Percentiles rank a stretch among this genome's conserved stretches.
These are phyloP conservation scores for Golubevia pallescens DNA, from an alignment of 1,284 basidiomycete species.

Conservation along the genomic window DNA sequence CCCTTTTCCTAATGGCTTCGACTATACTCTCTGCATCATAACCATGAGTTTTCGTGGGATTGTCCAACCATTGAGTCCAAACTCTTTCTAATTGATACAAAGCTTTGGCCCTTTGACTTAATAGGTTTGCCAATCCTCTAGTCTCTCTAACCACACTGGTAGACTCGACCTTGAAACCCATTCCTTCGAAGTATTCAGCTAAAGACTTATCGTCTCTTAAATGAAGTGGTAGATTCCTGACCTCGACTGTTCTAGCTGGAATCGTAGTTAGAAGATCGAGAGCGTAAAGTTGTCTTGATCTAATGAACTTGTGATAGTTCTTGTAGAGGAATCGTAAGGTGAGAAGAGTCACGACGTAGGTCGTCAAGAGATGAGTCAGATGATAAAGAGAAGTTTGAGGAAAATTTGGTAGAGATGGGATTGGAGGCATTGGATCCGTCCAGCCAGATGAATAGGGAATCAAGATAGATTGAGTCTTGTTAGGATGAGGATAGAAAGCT, in stretches of 20 bases:
- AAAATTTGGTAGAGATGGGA: conserved; percentile 18
- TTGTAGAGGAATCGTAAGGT: conserved; percentile 83
- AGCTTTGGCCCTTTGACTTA: conserved; percentile 79
- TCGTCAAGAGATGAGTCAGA: conserved; percentile 82
- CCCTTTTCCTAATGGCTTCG: conserved; percentile 17
- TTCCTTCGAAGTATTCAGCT: conserved; percentile 88
- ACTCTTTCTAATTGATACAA: conserved; percentile 79
- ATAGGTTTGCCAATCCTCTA: conserved; percentile 73
- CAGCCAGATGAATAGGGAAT: not conserved
- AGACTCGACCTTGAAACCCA: conserved; percentile 76
- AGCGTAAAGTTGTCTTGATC: conserved; percentile 89
- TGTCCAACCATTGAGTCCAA: conserved; percentile 90
- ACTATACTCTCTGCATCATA: conserved; percentile 70
- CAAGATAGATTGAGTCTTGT: not conserved
- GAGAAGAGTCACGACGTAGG: conserved; percentile 87
- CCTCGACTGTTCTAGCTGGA: conserved; percentile 87
- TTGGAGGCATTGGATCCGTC: conserved; percentile 20
- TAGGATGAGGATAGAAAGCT: conserved; percentile 11
- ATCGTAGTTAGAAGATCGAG: conserved; percentile 92
- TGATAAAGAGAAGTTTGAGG: conserved; percentile 68
- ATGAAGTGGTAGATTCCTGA: conserved; percentile 80
- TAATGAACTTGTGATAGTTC: conserved; percentile 87
- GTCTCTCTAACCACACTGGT: conserved; percentile 88
- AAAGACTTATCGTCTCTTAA: conserved; percentile 82
- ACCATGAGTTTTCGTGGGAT: conserved; percentile 79